Evolutionary conservation across 2,329 filamentous ascomycete genomes (phyloP).

Genomic region (Botrytis pseudocinerea): DNA sequence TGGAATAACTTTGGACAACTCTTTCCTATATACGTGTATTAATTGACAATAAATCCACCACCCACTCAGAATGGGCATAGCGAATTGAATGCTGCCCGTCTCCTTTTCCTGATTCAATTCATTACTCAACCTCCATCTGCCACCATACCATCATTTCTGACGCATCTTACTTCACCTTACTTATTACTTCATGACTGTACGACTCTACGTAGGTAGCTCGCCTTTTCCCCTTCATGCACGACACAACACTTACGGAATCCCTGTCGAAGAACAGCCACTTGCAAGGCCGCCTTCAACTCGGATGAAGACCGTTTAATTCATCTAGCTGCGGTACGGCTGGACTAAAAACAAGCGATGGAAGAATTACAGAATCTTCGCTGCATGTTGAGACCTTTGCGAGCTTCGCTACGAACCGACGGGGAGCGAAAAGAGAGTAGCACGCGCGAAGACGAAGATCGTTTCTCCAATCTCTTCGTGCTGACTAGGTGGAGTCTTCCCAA

Average conservation of each 20-base stretch:
- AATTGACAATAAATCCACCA: background rate
- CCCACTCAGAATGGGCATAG: background rate
- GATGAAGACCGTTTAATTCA: constrained; percentile 16
- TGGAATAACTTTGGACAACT: background rate
- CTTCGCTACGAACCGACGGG: constrained; percentile 9
- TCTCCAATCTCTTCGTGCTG: constrained; percentile 7
- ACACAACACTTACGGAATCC: background rate
- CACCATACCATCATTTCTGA: background rate
- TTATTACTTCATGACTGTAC: background rate
- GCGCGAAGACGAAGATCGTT: constrained; percentile 9
- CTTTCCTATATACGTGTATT: background rate
- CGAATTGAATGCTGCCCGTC: background rate
- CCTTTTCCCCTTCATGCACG: constrained; percentile 16
- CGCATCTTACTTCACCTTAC: background rate
- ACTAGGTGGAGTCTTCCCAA: background rate
- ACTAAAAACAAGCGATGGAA: constrained; percentile 29
- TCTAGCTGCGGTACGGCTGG: constrained; percentile 13
- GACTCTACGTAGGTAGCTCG: background rate
- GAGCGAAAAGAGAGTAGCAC: background rate
- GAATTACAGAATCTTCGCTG: constrained; percentile 26
- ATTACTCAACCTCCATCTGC: background rate
- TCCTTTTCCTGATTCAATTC: background rate
- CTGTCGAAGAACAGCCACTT: constrained; percentile 5
- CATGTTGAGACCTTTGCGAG: background rate
- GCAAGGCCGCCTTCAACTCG: background rate